Base-by-base conservation (phyloP, 805 yeast genomes). In the Hanseniaspora guilliermondii region DNA sequence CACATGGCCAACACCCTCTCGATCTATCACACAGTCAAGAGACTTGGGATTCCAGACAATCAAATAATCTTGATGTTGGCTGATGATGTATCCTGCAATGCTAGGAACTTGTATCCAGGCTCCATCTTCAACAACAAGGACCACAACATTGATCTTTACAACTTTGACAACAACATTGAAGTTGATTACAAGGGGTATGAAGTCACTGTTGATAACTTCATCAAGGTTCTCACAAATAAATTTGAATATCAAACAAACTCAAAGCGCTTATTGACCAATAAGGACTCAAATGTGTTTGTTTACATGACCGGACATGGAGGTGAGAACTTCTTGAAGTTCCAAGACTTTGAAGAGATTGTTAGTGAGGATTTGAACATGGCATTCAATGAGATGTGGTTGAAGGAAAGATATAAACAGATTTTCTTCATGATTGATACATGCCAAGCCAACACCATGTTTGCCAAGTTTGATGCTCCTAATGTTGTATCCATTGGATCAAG, bases 251-350 rank as follows among this genome's bases (percentile, higher is more conserved):
- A 91, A 59, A 97, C 98, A 3, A 76, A 95, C 58, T 85, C 95
- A 14, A 93, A 93, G 68, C 74, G 97, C 59, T 72, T 93, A 47
- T 70, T 89, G 57, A 87, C 97, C 0, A 97, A 93, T 71, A 97
- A 89, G 65, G 82, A 87, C 65, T 86, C 96, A 32, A 93, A 93
- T 66, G 87, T 93, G 49, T 86, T 93, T 68, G 84, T 93, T 27
- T 93, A 93, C 66, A 76, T 93, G 81, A 93, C 98, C 1, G 99
- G 99, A 24, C 99, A 93, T 68, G 99, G 99, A 24, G 99, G 99
- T 52, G 87, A 89, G 63, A 97, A 93, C 68, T 93, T 93, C 68
- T 76, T 93, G 62, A 93, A 93, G 69, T 93, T 93, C 68, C 99
- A 93, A 70, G 99, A 93, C 65, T 96, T 97, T 11, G 98, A 93